Evolutionary conservation across 495 filamentous ascomycete species (phyloP), one percentile per base, ranked within the genome.

Genomic region (Penicillium paxilli): DNA sequence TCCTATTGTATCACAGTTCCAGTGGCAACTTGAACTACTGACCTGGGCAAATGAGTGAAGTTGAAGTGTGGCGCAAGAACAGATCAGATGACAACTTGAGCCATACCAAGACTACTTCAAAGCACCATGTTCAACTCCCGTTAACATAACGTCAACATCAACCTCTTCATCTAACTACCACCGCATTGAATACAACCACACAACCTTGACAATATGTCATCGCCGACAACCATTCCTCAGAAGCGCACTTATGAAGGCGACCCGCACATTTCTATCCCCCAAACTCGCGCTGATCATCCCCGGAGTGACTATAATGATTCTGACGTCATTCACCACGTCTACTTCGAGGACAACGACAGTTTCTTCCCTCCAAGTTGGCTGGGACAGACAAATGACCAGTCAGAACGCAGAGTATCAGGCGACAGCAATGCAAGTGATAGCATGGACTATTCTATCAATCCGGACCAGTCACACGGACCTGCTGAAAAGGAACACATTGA

Each of bases 361-460:
- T 76, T 76, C 53, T 76, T 76, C 26, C 69, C 72, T n/a, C 72
- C 72, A 8, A 60, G 30, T 33, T 67, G 64, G 64, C 47, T 73
- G 10, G 68, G 69, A 1, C 57, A 67, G 47, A 57, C 68, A 1
- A 24, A 6, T 17, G 24, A 33, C 1, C 20, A 23, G 17, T 24
- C 58, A 3, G 22, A 57, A 32, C 63, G 49, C 41, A 57, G 50
- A 38, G 51, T 20, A 8, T 59, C 60, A 40, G 55, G 55, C 21
- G 51, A 60, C 33, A 57, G 57, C n/a, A 32, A 45, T 9, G n/a
- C 24, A 4, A 57, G 55, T 30, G 17, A 49, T 21, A 38, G 17
- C 6, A 32, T 48, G 20, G n/a, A 11, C 19, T 19, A 42, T 21
- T n/a, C 17, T 21, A 42, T 6, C 9, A 14, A 42, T 23, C 9